Evolutionary conservation across 176 grass and related monocot genomes (phyloP).

Genomic region (Dactylis glomerata): DNA sequence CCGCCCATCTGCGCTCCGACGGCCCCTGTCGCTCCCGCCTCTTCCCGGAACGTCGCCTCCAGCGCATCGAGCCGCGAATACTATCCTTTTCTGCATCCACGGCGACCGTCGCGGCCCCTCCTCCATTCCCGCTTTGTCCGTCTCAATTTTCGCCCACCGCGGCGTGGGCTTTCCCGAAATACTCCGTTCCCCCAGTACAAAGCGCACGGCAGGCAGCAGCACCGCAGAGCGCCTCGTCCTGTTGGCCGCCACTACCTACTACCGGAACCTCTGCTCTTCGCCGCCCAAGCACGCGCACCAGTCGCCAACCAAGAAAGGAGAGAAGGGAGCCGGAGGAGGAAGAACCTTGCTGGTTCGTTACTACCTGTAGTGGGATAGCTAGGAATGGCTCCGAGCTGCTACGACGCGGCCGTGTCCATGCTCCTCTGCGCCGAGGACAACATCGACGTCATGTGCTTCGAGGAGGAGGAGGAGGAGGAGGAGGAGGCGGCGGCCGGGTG

Average conservation of each 20-base stretch:
- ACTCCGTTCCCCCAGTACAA: slow-evolving; percentile 32
- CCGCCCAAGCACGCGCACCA: slow-evolving; percentile 21
- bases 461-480: slow-evolving; percentile 45
- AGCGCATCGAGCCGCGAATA: background rate
- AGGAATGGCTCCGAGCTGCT: slow-evolving; percentile 68
- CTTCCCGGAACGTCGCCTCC: background rate
- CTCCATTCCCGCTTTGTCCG: slow-evolving; percentile 29
- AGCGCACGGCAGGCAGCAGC: slow-evolving; percentile 22
- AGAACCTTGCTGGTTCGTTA: background rate
- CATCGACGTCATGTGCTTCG: slow-evolving; percentile 62
- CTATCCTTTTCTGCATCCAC: slow-evolving; percentile 18
- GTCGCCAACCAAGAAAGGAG: background rate
- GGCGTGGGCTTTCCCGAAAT: slow-evolving; percentile 41
- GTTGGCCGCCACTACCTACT: slow-evolving; percentile 1
- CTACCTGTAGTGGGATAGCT: background rate
- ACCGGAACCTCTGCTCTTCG: slow-evolving; percentile 12
- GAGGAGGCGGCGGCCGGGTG: background rate
- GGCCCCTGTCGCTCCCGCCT: background rate
- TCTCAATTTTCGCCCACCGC: slow-evolving; percentile 31
- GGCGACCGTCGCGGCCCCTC: slow-evolving; percentile 8
- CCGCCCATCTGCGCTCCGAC: slow-evolving; percentile 2
- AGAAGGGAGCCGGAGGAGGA: background rate
- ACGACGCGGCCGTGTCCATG: slow-evolving; percentile 59
- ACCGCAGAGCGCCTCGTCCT: background rate
- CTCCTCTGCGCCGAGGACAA: slow-evolving; percentile 90